Evolutionary conservation across 352 stramenopile genomes (phyloP).

Genomic region (Globisporangium parvum): DNA sequence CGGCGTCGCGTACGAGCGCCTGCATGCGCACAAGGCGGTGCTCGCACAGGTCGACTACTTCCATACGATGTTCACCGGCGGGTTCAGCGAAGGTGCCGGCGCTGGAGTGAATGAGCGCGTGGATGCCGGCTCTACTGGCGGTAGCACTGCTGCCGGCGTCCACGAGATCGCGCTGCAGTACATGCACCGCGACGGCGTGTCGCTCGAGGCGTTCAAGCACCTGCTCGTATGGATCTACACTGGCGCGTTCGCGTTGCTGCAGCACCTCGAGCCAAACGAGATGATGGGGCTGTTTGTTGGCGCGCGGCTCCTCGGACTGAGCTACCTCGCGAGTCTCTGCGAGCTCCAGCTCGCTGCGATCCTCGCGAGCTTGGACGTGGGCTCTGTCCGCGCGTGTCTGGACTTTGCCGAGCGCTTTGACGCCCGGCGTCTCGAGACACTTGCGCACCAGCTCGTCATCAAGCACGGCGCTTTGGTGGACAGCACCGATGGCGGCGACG

Average conservation of each 20-base stretch:
- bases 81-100: constrained; percentile 60
- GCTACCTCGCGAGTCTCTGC: constrained; percentile 46
- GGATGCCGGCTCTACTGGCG: no score
- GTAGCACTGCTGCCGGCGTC: no score
- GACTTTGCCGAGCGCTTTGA: constrained; percentile 65
- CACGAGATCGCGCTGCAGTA: constrained; percentile 63
- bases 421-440: constrained; percentile 36
- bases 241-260: constrained; percentile 42
- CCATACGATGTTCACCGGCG: constrained; percentile 74
- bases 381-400: constrained; percentile 47
- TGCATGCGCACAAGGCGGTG: constrained; percentile 67
- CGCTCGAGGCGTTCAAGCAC: constrained; percentile 51
- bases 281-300: constrained; percentile 74
- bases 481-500: no score
- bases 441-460: constrained; percentile 36
- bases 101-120: neutral
- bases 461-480: neutral
- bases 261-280: constrained; percentile 39
- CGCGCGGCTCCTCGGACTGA: constrained; percentile 49
- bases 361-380: constrained; percentile 37
- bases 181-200: constrained; percentile 70
- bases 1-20: constrained; percentile 16
- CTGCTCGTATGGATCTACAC: constrained; percentile 72
- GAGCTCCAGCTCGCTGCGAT: constrained; percentile 53
- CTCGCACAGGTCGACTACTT: constrained; percentile 79